Percentiles rank a stretch among this genome's conserved stretches.
These are phyloP conservation scores for Anisodus acutangulus DNA, from an alignment of 257 asterid species.

Conservation along the genomic window DNA sequence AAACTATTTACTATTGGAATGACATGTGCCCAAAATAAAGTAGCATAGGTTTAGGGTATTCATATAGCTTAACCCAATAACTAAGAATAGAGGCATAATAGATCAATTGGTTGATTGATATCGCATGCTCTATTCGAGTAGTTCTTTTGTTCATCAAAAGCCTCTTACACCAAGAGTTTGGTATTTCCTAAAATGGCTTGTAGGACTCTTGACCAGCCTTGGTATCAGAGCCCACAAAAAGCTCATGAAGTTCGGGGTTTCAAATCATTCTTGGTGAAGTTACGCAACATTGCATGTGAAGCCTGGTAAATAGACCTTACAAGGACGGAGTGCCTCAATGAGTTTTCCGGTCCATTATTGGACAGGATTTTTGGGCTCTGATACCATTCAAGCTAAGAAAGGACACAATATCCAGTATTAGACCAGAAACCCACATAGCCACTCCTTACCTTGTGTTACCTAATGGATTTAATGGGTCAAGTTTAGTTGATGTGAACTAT, in stretches of 20 bases:
- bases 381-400: background rate
- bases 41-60: background rate
- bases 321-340: background rate
- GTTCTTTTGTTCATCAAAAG: background rate
- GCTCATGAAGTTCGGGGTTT: constrained; percentile 5
- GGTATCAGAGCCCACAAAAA: background rate
- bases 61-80: background rate
- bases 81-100: background rate
- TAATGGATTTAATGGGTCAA: background rate
- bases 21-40: background rate
- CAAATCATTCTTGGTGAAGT: background rate
- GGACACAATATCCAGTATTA: background rate
- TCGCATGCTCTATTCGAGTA: background rate
- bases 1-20: background rate
- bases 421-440: background rate
- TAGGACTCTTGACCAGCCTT: background rate
- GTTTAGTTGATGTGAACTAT: background rate
- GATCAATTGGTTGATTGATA: background rate
- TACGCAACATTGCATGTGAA: background rate
- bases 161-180: background rate
- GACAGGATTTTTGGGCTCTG: background rate
- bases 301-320: background rate
- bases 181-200: background rate
- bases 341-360: constrained; percentile 3
- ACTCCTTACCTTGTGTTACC: background rate